Percentiles rank a stretch among this genome's conserved stretches.
phyloP scores from a whole-genome alignment of 2,329 filamentous ascomycete genomes.

The Apiospora kogelbergensis region DNA sequence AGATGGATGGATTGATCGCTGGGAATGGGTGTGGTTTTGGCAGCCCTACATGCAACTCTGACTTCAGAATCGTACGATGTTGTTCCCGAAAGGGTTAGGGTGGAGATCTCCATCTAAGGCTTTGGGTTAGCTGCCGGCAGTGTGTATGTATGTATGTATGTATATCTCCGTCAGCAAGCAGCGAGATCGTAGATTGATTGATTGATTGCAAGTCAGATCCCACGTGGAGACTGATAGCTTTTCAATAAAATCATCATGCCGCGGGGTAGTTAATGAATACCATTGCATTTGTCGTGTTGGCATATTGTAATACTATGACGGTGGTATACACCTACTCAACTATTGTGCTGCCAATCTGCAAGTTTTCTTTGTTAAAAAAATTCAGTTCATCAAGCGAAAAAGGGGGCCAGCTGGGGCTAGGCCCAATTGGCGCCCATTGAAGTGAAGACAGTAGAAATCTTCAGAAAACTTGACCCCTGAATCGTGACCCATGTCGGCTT shows the following conservation, averaged over 20 bases:
- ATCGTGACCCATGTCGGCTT: too few relatives aligned
- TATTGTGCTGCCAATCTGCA: neutral
- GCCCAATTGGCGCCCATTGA: neutral
- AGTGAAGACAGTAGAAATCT: neutral
- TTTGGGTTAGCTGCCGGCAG: neutral
- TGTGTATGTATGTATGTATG: too few relatives aligned
- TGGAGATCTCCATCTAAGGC: neutral
- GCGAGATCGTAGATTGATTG: neutral
- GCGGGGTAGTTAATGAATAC: neutral
- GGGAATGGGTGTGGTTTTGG: neutral
- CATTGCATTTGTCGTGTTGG: too few relatives aligned
- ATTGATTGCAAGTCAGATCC: neutral
- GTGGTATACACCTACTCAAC: neutral
- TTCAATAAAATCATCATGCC: too few relatives aligned
- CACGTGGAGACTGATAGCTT: neutral
- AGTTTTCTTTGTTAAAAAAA: neutral
- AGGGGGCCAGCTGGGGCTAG: neutral
- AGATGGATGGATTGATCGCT: neutral
- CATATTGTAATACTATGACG: too few relatives aligned
- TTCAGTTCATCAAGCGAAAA: neutral
- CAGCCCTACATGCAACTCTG: slow-evolving; percentile 9
- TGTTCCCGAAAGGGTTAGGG: slow-evolving; percentile 8
- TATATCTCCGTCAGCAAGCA: neutral
- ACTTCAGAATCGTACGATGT: slow-evolving; percentile 11
- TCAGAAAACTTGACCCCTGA: neutral